Conservation (phyloP, 345 rosid species). For the Citrus mangshanensis region DNA sequence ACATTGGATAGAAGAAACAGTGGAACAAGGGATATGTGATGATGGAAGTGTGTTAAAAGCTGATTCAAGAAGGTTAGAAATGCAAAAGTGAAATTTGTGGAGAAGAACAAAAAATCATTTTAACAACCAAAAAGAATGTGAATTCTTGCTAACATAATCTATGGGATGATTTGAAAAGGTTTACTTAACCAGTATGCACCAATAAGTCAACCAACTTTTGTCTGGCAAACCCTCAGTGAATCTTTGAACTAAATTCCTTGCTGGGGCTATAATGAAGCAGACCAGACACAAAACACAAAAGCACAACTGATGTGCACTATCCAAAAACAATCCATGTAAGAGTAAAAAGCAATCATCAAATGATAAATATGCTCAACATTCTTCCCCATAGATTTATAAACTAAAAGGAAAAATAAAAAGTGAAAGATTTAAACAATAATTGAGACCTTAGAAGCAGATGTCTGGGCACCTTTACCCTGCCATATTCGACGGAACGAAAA, state of each 20-base stretch:
- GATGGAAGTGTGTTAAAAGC: neutral
- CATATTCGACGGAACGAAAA: slow-evolving; percentile 83
- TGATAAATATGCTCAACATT: neutral
- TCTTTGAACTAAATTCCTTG: neutral
- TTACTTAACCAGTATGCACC: neutral
- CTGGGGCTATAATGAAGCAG: neutral
- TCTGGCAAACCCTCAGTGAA: neutral
- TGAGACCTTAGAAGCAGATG: slow-evolving; percentile 79
- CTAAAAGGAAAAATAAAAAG: slow-evolving; percentile 2
- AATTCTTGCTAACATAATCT: neutral
- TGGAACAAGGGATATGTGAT: neutral
- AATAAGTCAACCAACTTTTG: neutral
- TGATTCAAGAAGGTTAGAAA: neutral
- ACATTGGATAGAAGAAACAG: neutral
- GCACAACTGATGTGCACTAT: neutral
- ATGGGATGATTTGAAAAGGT: neutral
- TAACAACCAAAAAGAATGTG: too few species aligned
- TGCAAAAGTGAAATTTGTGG: neutral
- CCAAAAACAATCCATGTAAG: neutral
- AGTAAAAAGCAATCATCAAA: neutral
- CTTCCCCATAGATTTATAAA: slow-evolving; percentile 3
- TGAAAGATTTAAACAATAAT: slow-evolving; percentile 14
- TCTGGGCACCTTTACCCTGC: slow-evolving; percentile 88
- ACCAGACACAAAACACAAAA: neutral
- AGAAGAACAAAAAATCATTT: neutral